Base-by-base conservation (phyloP, 2,329 filamentous ascomycete species). In the Neofusicoccum umdonicola region DNA sequence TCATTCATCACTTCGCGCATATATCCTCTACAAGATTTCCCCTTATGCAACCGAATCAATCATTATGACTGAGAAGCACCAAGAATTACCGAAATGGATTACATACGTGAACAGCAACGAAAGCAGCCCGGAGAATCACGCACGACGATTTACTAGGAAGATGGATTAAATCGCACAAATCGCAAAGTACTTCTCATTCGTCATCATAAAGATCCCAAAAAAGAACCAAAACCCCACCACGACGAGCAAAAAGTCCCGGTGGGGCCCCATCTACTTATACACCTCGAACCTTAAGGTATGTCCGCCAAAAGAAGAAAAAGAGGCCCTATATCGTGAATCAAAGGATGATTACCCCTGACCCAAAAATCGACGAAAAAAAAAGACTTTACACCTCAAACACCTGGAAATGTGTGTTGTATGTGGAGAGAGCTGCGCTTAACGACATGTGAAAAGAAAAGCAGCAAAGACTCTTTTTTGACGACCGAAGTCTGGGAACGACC, bases 361-460 rank as follows among this genome's bases (percentile, higher is more conserved):
- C 22, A 44, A 58, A 41, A 31, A 41, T 27, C 2, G 17, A 34
- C 39, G 27, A 45, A 57, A 4, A 57, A 3, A 12, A 31, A 27
- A 42, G 52, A 42, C 52, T 31, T 27, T 19, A 45, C 54, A 45
- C 54, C 54, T 44, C 39, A 37, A 57, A 57, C 54, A 57, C 54
- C 54, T 45, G 39, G 39, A 58, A 45, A 45, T 58, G 54, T 58
- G 50, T 58, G 51, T 41, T 58, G 34, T 15, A 58, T 41, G 51
- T 54, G 31, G 27, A 54, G 51, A 56, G 35, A 34, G 12, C 22
- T 15, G 12, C 11, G 11, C 27, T 42, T 45, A 31, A 31, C 27
- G 6, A 31, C 27, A 31, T 31, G 27, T 5, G 27, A 31, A 31
- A 31, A 31, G 27, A 31, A 31, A 31, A 31, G 27, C 27, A 19